Conservation (phyloP, 192 early-diverging fungal species). For the Gaertneriomyces semiglobifer region DNA sequence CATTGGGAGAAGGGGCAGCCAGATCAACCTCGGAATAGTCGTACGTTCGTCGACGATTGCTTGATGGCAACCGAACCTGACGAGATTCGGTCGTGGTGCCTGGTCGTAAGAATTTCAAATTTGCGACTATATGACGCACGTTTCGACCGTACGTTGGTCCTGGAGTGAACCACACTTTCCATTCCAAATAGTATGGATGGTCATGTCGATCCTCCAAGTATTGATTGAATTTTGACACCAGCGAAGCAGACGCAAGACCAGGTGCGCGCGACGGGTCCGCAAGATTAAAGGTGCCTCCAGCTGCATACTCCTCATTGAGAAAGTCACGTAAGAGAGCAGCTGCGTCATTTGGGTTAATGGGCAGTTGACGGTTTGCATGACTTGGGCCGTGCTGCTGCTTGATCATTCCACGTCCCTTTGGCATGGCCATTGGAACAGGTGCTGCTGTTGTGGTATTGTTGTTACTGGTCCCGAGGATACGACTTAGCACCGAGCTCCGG, state of each 20-base stretch:
- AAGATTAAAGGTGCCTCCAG: not conserved
- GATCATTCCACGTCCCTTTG: constrained; percentile 1
- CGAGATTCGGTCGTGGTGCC: not conserved
- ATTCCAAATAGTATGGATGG: not conserved
- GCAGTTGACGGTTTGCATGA: not conserved
- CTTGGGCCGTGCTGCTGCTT: not conserved
- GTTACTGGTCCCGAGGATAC: not conserved
- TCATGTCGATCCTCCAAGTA: constrained; percentile 4
- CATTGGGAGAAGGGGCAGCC: not conserved
- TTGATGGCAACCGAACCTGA: not conserved
- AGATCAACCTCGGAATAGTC: not conserved
- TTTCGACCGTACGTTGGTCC: not conserved
- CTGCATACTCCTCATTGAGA: not conserved
- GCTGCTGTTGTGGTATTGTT: not conserved
- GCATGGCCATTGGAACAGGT: not conserved
- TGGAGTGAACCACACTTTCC: constrained; percentile 4
- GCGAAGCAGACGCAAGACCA: not conserved
- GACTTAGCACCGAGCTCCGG: not conserved
- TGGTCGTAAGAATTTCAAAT: not conserved
- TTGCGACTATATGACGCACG: not conserved
- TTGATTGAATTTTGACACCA: not conserved
- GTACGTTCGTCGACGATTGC: not conserved
- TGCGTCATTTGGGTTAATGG: not conserved
- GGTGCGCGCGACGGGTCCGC: constrained; percentile 1
- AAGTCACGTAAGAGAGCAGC: not conserved